A percentile compares a stretch with the other conserved stretches of the same genome.
phyloP scores from a whole-genome alignment of 768 basidiomycete genomes.

The Tulasnella sp. region DNA sequence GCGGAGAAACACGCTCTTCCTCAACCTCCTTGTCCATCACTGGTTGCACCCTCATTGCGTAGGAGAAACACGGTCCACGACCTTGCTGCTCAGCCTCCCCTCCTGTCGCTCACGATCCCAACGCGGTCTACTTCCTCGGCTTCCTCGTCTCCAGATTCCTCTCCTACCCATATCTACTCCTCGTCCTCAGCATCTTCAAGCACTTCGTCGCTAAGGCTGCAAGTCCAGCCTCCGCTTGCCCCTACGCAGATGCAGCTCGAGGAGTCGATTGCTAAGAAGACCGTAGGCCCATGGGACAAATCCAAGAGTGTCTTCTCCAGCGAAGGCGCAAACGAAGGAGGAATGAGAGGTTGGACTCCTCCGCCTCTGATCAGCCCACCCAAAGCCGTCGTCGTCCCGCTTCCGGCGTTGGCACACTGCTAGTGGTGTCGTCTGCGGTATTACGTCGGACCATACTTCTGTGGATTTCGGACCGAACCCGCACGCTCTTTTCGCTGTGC shows the following conservation, averaged over 20 bases:
- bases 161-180: background rate
- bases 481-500: background rate
- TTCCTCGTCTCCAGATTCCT: background rate
- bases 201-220: background rate
- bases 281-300: background rate
- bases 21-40: constrained; percentile 1
- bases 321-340: background rate
- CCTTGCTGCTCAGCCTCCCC: background rate
- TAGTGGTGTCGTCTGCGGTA: background rate
- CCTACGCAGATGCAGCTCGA: background rate
- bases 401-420: background rate
- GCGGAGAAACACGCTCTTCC: background rate
- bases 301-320: background rate
- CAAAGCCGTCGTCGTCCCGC: background rate
- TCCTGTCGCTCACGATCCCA: background rate
- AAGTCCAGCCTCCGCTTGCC: background rate
- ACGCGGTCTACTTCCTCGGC: background rate
- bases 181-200: constrained; percentile 1
- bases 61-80: background rate
- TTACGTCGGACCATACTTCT: background rate
- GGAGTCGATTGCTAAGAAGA: background rate
- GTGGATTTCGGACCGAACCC: background rate
- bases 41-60: background rate
- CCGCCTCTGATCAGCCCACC: constrained; percentile 3
- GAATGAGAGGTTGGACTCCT: background rate